Base-by-base conservation (phyloP, 2,329 filamentous ascomycete species). In the Raffaelea deltoideospora region DNA sequence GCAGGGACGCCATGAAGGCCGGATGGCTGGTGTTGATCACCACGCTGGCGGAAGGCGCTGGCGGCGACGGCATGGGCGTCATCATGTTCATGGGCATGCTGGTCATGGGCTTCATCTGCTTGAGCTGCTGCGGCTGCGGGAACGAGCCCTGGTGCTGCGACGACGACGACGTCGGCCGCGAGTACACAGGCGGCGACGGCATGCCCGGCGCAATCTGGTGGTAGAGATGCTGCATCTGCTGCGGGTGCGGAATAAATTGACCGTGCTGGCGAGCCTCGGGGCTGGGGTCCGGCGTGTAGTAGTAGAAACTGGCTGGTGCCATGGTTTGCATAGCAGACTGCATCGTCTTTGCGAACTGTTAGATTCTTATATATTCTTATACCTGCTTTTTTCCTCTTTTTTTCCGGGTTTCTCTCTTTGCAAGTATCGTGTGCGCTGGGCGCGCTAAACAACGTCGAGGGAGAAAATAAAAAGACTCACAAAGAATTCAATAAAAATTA, bases 281-380 rank as follows among this genome's bases (percentile, higher is more conserved):
- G 56, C 73, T 76, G 45, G 78, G 69, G 48, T 90, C 82, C 46
- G 80, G 76, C 51, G 75, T 79, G 65, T 88, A 93, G 68, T 87
- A 90, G 70, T 82, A 87, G 67, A 86, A 92, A 41, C 81, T 66
- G 46, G 77, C 72, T 60, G 82, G 79, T 43, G 69, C 75, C 67
- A 82, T 73, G 50, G 69, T n/a, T n/a, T n/a, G n/a, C n/a, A n/a
- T n/a, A n/a, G n/a, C n/a, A n/a, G n/a, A n/a, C n/a, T n/a, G n/a
- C n/a, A n/a, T n/a, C n/a, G n/a, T n/a, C n/a, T n/a, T n/a, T n/a
- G n/a, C n/a, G n/a, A n/a, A n/a, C n/a, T n/a, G n/a, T n/a, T n/a
- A n/a, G n/a, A n/a, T n/a, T n/a, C n/a, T n/a, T n/a, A n/a, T n/a
- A n/a, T n/a, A n/a, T n/a, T n/a, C n/a, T n/a, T n/a, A n/a, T n/a